These are phyloP conservation scores for Cucumis melo DNA, from an alignment of 306 rosid species.

Conservation along the genomic window DNA sequence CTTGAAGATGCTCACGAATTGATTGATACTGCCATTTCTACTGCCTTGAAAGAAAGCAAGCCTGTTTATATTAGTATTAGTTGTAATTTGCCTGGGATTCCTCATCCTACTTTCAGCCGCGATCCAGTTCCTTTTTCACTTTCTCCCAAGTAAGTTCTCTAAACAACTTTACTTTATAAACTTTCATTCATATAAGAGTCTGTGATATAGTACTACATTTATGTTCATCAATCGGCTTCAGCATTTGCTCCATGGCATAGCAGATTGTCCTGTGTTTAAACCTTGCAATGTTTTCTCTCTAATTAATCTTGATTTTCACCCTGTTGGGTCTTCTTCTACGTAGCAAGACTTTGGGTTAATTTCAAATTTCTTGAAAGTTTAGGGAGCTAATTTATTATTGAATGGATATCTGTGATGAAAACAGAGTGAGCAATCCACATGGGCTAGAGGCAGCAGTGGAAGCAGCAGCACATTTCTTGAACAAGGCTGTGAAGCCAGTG, in stretches of 20 bases:
- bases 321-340: too few relatives aligned
- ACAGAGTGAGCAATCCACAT: slow-evolving; percentile 34
- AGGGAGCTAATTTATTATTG: not conserved
- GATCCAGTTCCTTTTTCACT: slow-evolving; percentile 52
- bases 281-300: too few relatives aligned
- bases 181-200: not conserved
- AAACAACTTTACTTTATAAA: not conserved
- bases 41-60: slow-evolving; percentile 16
- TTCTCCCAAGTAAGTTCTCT: slow-evolving; percentile 25
- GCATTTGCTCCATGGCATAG: too few relatives aligned
- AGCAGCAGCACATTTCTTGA: slow-evolving; percentile 40
- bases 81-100: slow-evolving; percentile 14
- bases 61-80: slow-evolving; percentile 12
- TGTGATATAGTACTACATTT: too few relatives aligned
- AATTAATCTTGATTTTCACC: too few relatives aligned
- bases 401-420: not conserved
- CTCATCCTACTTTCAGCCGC: slow-evolving; percentile 49
- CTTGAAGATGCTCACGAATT: slow-evolving; percentile 16
- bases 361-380: not conserved
- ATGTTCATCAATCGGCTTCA: too few relatives aligned
- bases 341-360: too few relatives aligned
- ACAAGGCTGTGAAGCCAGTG: slow-evolving; percentile 65
- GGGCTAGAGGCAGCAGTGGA: slow-evolving; percentile 58
- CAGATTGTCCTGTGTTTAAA: too few relatives aligned
- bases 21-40: slow-evolving; percentile 13